Conservation (phyloP, 352 stramenopile species). For the Phytophthora citrophthora region DNA sequence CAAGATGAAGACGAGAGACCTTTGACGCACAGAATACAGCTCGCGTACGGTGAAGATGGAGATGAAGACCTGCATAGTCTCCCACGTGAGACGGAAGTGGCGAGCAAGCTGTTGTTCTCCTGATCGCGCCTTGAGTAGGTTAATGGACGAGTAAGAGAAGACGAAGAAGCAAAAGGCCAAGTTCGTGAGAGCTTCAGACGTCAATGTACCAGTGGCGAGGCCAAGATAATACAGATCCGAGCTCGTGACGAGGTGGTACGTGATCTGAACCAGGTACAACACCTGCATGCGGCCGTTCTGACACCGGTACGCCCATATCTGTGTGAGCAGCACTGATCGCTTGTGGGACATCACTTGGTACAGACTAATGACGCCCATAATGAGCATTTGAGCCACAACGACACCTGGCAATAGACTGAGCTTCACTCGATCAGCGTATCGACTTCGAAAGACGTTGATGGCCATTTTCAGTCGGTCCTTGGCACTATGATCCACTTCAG, state of each 20-base stretch:
- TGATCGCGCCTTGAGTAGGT: conserved; percentile 16
- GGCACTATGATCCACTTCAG: not conserved
- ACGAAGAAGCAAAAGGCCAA: conserved; percentile 12
- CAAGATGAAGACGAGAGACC: conserved; percentile 14
- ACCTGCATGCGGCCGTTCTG: conserved; percentile 25
- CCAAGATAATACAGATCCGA: conserved; percentile 29
- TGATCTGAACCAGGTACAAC: conserved; percentile 23
- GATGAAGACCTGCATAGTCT: conserved; percentile 20
- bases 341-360: conserved; percentile 35
- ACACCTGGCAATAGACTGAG: conserved; percentile 23
- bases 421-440: conserved; percentile 16
- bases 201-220: conserved; percentile 22
- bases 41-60: not conserved
- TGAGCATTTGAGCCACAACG: conserved; percentile 24
- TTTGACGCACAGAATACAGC: conserved; percentile 4
- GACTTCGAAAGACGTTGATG: conserved; percentile 16
- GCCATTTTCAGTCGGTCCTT: not conserved
- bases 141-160: conserved; percentile 26
- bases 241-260: conserved; percentile 23
- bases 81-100: conserved; percentile 20
- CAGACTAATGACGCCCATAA: conserved; percentile 28
- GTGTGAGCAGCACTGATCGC: conserved; percentile 20
- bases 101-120: conserved; percentile 18
- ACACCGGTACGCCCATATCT: conserved; percentile 30
- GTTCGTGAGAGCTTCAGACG: conserved; percentile 15